phyloP scores from a whole-genome alignment of 345 rosid genomes.

The Populus ilicifolia region DNA sequence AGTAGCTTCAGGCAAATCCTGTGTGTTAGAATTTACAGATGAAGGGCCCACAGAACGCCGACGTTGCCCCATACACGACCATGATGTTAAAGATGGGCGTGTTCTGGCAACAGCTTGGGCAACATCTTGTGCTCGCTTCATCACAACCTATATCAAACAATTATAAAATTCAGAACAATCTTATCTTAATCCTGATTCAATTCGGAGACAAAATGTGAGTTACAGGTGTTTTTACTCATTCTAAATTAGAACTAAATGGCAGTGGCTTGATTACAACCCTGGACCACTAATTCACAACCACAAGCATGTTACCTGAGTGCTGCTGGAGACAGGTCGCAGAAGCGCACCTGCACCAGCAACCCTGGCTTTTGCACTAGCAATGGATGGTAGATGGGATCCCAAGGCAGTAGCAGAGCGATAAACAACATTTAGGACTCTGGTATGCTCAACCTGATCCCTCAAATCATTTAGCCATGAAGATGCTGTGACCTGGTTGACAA shows the following conservation, averaged over 20 bases:
- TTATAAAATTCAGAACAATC: background rate
- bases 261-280: background rate
- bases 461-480: constrained; percentile 96
- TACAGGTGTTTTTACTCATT: background rate
- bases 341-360: constrained; percentile 95
- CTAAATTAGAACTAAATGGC: background rate
- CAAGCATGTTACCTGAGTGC: constrained; percentile 67
- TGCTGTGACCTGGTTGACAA: constrained; percentile 64
- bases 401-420: constrained; percentile 92
- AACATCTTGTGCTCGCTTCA: constrained; percentile 84
- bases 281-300: background rate
- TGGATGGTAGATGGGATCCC: constrained; percentile 87
- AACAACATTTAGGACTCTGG: constrained; percentile 80
- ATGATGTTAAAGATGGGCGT: constrained; percentile 69
- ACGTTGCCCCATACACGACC: constrained; percentile 95
- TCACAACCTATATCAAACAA: constrained; percentile 54
- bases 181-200: background rate
- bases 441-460: constrained; percentile 85
- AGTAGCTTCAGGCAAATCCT: constrained; percentile 49
- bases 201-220: background rate
- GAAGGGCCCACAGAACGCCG: constrained; percentile 50
- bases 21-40: constrained; percentile 35
- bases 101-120: constrained; percentile 87
- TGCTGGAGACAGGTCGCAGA: constrained; percentile 78
- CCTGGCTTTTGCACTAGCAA: constrained; percentile 90